These are phyloP conservation scores for Psidium guajava DNA, from an alignment of 345 rosid genomes.

Conservation along the genomic window DNA sequence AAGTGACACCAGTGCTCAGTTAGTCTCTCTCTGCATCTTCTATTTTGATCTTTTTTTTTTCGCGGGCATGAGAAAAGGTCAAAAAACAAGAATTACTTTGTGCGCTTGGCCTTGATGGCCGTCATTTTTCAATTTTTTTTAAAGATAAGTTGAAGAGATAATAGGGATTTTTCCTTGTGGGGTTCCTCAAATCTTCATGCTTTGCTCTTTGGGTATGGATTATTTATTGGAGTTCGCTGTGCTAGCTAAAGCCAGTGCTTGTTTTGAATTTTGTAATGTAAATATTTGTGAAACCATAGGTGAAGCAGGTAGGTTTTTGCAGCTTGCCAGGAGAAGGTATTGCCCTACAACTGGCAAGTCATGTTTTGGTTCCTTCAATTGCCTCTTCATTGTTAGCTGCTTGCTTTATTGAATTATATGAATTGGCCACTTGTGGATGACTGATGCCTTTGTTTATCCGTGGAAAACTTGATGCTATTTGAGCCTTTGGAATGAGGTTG, in stretches of 20 bases:
- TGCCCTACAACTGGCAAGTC: not conserved
- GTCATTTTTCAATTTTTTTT: not conserved
- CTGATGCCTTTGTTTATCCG: not conserved
- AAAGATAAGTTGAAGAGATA: not conserved
- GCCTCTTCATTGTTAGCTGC: not conserved
- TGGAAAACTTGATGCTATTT: not conserved
- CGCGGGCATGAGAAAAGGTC: not conserved
- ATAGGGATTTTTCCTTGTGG: not conserved
- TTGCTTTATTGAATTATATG: not conserved
- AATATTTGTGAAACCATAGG: not conserved
- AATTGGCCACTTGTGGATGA: not conserved
- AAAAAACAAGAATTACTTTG: no score
- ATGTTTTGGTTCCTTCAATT: not conserved
- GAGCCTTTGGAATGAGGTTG: not conserved
- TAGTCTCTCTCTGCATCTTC: constrained; percentile 3
- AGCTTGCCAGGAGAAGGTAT: not conserved
- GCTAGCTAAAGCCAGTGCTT: not conserved
- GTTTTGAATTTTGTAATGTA: not conserved
- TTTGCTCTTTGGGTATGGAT: not conserved
- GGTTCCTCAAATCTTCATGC: not conserved
- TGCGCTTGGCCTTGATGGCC: not conserved
- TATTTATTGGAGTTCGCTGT: not conserved
- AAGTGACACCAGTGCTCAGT: constrained; percentile 36
- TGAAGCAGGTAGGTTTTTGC: not conserved
- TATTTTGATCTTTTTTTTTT: not conserved